phyloP scores from a whole-genome alignment of 208 protist genomes.

The Leishmania mexicana region DNA sequence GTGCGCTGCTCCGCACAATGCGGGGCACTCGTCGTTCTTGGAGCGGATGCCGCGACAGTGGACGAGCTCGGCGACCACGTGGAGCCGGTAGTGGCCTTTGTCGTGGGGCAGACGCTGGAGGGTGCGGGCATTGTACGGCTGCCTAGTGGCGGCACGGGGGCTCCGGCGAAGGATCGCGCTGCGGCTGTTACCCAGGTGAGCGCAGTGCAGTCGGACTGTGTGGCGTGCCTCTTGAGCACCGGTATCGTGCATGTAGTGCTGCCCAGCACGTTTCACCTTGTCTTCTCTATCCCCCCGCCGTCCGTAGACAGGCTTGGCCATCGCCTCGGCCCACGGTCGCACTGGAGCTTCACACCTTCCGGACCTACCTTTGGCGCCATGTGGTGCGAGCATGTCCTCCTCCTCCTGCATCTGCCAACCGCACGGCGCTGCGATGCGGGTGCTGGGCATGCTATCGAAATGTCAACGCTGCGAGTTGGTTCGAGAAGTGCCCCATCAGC shows the following conservation, averaged over 20 bases:
- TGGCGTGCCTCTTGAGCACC: slow-evolving; percentile 31
- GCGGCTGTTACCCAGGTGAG: slow-evolving; percentile 14
- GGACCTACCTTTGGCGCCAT: slow-evolving; percentile 28
- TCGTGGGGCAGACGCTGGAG: slow-evolving; percentile 29
- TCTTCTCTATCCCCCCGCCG: slow-evolving; percentile 23
- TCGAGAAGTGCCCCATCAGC: background rate
- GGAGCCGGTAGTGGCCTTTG: slow-evolving; percentile 38
- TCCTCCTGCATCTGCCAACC: slow-evolving; percentile 29
- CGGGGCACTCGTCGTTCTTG: slow-evolving; percentile 29
- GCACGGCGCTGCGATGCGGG: slow-evolving; percentile 1
- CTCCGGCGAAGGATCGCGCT: background rate
- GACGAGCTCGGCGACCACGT: background rate
- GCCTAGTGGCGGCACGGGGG: background rate
- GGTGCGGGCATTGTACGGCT: slow-evolving; percentile 38
- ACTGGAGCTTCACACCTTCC: slow-evolving; percentile 27
- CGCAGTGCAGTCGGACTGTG: slow-evolving; percentile 23
- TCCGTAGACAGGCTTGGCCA: background rate
- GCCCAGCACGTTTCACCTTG: slow-evolving; percentile 30
- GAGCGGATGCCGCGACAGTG: slow-evolving; percentile 26
- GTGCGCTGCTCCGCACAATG: slow-evolving; percentile 29
- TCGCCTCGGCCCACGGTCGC: background rate
- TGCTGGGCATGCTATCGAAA: background rate
- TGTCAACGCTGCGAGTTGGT: background rate
- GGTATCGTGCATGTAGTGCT: slow-evolving; percentile 30
- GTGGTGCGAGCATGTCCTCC: slow-evolving; percentile 14